phyloP scores from a whole-genome alignment of 2,329 filamentous ascomycete species.

The Calonectria ilicicola region DNA sequence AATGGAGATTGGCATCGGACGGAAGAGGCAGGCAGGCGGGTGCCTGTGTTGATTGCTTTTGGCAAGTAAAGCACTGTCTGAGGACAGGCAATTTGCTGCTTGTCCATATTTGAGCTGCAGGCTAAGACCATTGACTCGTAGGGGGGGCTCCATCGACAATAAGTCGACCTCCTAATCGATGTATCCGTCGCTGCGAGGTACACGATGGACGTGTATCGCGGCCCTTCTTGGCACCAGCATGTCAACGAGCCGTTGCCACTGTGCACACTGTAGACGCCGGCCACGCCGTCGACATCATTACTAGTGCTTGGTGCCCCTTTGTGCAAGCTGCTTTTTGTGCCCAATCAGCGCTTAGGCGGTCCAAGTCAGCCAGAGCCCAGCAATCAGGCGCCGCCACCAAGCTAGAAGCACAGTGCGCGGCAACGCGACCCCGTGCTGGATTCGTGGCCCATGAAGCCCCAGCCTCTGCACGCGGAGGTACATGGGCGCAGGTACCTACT shows the following conservation, averaged over 20 bases:
- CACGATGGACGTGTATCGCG: not conserved
- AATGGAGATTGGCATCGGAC: conserved; percentile 9
- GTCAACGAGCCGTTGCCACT: not conserved
- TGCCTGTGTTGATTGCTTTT: conserved; percentile 9
- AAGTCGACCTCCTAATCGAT: conserved; percentile 10
- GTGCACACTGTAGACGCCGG: conserved; percentile 9
- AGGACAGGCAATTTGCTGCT: conserved; percentile 7
- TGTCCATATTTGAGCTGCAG: not conserved
- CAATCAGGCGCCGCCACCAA: not conserved
- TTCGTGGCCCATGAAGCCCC: conserved; percentile 15
- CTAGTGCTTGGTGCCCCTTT: not conserved
- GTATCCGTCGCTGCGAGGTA: conserved; percentile 10
- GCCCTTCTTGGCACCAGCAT: not conserved
- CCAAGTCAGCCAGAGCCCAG: not conserved
- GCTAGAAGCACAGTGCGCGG: conserved; percentile 2
- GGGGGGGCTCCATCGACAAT: conserved; percentile 12
- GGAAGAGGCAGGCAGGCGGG: not conserved
- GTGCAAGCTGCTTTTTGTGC: not conserved
- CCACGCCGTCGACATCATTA: not conserved
- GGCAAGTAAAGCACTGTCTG: conserved; percentile 3
- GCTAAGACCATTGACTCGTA: conserved; percentile 15
- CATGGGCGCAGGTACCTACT: conserved; percentile 15
- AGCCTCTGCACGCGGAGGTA: conserved; percentile 15
- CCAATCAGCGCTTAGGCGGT: not conserved
- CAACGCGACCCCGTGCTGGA: not conserved